Base-by-base conservation (phyloP, 257 asterid species). In the Coffea canephora region DNA sequence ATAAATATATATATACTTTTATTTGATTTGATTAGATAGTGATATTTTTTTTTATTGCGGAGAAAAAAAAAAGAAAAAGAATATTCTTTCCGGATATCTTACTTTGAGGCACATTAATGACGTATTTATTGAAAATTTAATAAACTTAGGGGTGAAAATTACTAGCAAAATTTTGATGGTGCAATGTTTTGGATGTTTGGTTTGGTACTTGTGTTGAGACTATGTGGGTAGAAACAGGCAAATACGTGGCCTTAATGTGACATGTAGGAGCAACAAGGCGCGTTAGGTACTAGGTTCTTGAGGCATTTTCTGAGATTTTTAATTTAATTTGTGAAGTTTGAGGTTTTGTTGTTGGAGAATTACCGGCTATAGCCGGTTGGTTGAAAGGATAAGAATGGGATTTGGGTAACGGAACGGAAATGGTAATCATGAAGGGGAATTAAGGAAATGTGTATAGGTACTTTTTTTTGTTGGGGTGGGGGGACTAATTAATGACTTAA, bases 321-420 rank as follows among this genome's bases (percentile, higher is more conserved):
- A 31, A 31, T 31, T 69, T 34, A 0, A 13, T 18, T 14, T 10
- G 6, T 48, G 6, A 43, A 21, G 25, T 41, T 75, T 65, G 71
- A 75, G 59, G 79, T 21, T 61, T 23, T 61, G 27, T 8, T n/a
- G 2, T 27, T 27, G 14, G 25, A 4, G 43, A 39, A 31, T 59
- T 43, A 75, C 79, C 79, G 79, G 57, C 71, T 16, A 43, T 61
- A 59, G 36, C 71, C 70, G 71, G 71, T 61, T 41, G 43, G 1
- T 11, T 36, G 61, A 23, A 31, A 11, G 3, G 25, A 71, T 31
- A 8, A 27, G 14, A 8, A 64, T 11, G 45, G 23, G 18, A 66
- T 10, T 12, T 61, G 21, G 16, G 62, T 49, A 77, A 67, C 52
- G 9, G 66, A 77, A 67, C 52, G 9, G 66, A 52, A 31, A 68